Conservation (phyloP, 352 stramenopile species). For the Globisporangium acanthophoron region DNA sequence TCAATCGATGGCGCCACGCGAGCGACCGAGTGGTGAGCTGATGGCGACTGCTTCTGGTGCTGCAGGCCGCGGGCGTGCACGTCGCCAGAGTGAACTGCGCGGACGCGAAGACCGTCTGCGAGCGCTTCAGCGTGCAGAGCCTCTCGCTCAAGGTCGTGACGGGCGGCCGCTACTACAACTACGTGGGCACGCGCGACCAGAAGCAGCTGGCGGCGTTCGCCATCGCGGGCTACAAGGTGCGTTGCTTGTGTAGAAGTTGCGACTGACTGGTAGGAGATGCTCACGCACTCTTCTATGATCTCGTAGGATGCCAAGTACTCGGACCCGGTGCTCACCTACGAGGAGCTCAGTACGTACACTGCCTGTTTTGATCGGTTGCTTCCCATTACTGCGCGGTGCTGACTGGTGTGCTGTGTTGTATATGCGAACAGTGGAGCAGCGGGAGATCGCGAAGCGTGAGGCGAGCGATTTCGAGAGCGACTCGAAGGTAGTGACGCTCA, state of each 20-base stretch:
- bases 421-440: constrained; percentile 21
- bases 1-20: too few species aligned
- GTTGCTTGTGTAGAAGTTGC: not conserved
- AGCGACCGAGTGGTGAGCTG: too few species aligned
- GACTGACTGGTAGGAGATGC: not conserved
- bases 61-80: constrained; percentile 26
- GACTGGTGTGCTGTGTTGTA: not conserved
- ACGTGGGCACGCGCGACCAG: constrained; percentile 53
- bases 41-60: not conserved
- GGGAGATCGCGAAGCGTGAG: constrained; percentile 32
- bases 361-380: not conserved
- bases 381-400: not conserved
- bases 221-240: constrained; percentile 57
- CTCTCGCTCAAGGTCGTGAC: constrained; percentile 76
- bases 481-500: constrained; percentile 43
- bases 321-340: constrained; percentile 44
- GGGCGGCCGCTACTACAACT: constrained; percentile 58
- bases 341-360: constrained; percentile 39
- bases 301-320: constrained; percentile 25
- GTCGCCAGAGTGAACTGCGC: constrained; percentile 78
- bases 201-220: constrained; percentile 45
- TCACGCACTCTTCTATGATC: not conserved
- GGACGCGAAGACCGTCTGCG: constrained; percentile 53
- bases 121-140: constrained; percentile 75
- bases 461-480: constrained; percentile 42